Evolutionary conservation across 805 yeast genomes (phyloP).

Genomic region (Metschnikowia continentalis): DNA sequence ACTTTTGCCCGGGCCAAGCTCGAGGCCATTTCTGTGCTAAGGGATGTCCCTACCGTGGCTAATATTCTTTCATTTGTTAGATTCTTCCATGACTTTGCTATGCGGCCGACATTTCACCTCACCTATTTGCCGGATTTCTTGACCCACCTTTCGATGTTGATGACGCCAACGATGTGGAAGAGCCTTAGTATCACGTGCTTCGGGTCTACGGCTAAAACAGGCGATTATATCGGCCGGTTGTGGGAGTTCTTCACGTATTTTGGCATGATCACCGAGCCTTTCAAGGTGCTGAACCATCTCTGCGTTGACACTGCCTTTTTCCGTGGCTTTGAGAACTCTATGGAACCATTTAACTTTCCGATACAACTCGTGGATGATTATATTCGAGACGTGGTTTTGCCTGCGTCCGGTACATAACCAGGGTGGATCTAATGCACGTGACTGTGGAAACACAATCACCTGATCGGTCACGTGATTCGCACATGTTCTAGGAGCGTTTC

Average conservation of each 20-base stretch:
- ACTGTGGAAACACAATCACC: neutral
- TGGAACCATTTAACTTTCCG: constrained; percentile 10
- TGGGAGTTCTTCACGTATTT: constrained; percentile 14
- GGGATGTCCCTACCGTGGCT: constrained; percentile 9
- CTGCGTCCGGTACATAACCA: constrained; percentile 3
- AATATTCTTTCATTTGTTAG: constrained; percentile 5
- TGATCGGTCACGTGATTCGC: neutral
- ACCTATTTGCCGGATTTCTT: constrained; percentile 8
- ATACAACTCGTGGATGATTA: constrained; percentile 11
- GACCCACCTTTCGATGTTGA: constrained; percentile 5
- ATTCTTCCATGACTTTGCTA: constrained; percentile 10
- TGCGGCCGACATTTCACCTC: constrained; percentile 5
- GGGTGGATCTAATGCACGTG: neutral
- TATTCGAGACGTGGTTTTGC: constrained; percentile 9
- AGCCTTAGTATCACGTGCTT: constrained; percentile 9
- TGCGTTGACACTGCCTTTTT: constrained; percentile 13
- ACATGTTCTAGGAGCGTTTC: neutral
- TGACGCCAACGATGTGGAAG: constrained; percentile 9
- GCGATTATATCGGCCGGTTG: constrained; percentile 9
- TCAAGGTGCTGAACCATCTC: constrained; percentile 7
- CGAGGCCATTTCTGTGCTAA: constrained; percentile 3
- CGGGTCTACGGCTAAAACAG: constrained; percentile 8
- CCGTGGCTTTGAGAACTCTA: constrained; percentile 8
- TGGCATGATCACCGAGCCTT: constrained; percentile 4
- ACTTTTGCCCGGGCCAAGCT: constrained; percentile 6